Evolutionary conservation across 441 rosid genomes (phyloP).

Genomic region (Adansonia gregorii): DNA sequence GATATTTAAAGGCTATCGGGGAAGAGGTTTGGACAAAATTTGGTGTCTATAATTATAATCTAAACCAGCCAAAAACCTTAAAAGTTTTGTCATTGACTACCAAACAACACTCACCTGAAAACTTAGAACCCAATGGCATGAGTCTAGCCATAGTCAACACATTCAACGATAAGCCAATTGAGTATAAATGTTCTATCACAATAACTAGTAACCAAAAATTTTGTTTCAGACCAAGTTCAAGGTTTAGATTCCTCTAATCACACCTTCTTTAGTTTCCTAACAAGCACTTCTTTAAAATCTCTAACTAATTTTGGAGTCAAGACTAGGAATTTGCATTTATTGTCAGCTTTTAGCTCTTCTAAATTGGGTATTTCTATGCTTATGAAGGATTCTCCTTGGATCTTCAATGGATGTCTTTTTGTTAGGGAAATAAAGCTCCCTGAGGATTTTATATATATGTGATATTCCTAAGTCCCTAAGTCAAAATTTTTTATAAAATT

Average conservation of each 20-base stretch:
- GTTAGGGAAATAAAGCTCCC: conserved; percentile 68
- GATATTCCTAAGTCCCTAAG: conserved; percentile 37
- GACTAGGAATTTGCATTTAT: conserved; percentile 38
- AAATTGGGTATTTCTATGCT: conserved; percentile 30
- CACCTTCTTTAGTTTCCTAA: conserved; percentile 27
- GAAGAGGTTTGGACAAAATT: too few relatives aligned
- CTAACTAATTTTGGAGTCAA: conserved; percentile 60
- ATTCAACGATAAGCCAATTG: conserved; percentile 26
- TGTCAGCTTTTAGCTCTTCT: conserved; percentile 28
- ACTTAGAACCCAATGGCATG: conserved; percentile 49
- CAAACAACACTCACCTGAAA: conserved; percentile 29
- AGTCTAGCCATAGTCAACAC: conserved; percentile 63
- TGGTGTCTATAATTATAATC: conserved; percentile 9
- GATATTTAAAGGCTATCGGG: too few relatives aligned
- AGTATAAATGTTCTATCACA: conserved; percentile 23
- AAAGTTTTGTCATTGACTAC: conserved; percentile 22
- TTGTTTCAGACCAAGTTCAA: conserved; percentile 57
- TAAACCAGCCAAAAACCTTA: conserved; percentile 40
- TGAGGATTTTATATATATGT: conserved; percentile 86
- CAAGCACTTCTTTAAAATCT: conserved; percentile 35
- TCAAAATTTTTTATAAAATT: too few relatives aligned
- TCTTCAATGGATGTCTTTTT: conserved; percentile 36
- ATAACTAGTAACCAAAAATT: conserved; percentile 45
- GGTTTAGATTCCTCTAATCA: conserved; percentile 57
- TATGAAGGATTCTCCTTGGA: conserved; percentile 37